phyloP scores from a whole-genome alignment of 257 asterid genomes.

The Asclepias syriaca region DNA sequence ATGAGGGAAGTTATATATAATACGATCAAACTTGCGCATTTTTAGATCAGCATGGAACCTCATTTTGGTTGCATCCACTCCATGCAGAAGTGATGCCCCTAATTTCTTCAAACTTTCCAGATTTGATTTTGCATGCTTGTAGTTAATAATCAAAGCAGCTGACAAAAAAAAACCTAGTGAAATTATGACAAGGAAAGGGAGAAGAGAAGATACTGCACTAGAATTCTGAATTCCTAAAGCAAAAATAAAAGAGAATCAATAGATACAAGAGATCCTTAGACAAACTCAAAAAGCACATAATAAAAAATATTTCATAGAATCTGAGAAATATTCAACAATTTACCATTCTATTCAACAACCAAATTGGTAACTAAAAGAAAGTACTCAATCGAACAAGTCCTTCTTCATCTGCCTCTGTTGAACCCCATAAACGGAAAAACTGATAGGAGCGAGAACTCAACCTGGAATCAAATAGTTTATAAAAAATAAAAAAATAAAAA shows the following conservation, averaged over 20 bases:
- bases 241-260: background rate
- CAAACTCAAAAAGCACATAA: too few relatives aligned
- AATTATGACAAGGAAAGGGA: background rate
- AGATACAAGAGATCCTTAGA: too few relatives aligned
- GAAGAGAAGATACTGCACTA: background rate
- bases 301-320: too few relatives aligned
- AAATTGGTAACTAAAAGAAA: background rate
- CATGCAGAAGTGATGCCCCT: slow-evolving; percentile 44
- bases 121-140: slow-evolving; percentile 42
- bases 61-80: slow-evolving; percentile 55
- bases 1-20: slow-evolving; percentile 69
- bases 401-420: too few relatives aligned
- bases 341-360: background rate
- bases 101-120: slow-evolving; percentile 21
- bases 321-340: too few relatives aligned
- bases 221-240: background rate
- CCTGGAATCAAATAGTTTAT: too few relatives aligned
- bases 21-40: slow-evolving; percentile 41
- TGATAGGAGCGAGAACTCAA: too few relatives aligned
- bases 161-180: background rate
- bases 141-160: slow-evolving; percentile 44
- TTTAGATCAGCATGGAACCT: slow-evolving; percentile 20
- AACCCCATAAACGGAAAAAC: too few relatives aligned
- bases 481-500: too few relatives aligned
- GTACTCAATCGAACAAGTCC: too few relatives aligned